A percentile compares a stretch with the other conserved stretches of the same genome.
phyloP scores from a whole-genome alignment of 352 stramenopile genomes.

The Phytophthora pisi region DNA sequence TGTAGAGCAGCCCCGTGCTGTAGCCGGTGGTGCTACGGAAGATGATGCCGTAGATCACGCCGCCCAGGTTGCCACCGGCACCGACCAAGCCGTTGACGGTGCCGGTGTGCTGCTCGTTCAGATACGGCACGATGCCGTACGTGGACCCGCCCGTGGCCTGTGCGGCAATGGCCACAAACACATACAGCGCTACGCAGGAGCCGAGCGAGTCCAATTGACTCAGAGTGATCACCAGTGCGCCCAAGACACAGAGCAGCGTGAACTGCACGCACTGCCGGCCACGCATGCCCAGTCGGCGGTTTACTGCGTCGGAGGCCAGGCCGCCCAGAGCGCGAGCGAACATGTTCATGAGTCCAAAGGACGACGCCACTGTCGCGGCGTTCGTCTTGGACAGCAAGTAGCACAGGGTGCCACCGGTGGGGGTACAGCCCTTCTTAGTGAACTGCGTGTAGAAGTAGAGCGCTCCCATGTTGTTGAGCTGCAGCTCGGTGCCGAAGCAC shows the following conservation, averaged over 20 bases:
- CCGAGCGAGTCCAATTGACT: conserved; percentile 76
- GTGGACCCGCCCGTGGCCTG: conserved; percentile 80
- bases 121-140: conserved; percentile 78
- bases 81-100: conserved; percentile 72
- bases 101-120: conserved; percentile 70
- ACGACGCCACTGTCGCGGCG: conserved; percentile 88
- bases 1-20: conserved; percentile 52
- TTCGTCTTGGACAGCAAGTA: conserved; percentile 55
- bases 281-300: conserved; percentile 85
- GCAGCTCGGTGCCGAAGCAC: conserved; percentile 95
- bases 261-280: conserved; percentile 90
- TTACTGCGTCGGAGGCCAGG: conserved; percentile 85
- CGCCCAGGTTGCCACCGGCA: conserved; percentile 69
- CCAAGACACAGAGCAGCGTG: conserved; percentile 74
- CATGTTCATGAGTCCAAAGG: conserved; percentile 95
- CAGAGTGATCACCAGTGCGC: conserved; percentile 87
- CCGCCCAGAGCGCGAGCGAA: conserved; percentile 91
- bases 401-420: conserved; percentile 35
- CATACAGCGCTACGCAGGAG: conserved; percentile 82
- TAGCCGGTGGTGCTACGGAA: conserved; percentile 56
- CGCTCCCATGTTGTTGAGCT: conserved; percentile 95
- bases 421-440: conserved; percentile 52
- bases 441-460: conserved; percentile 94
- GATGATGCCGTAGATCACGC: conserved; percentile 74
- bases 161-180: conserved; percentile 92